Conservation (phyloP, 2,329 filamentous ascomycete genomes). For the Meredithiella fracta region DNA sequence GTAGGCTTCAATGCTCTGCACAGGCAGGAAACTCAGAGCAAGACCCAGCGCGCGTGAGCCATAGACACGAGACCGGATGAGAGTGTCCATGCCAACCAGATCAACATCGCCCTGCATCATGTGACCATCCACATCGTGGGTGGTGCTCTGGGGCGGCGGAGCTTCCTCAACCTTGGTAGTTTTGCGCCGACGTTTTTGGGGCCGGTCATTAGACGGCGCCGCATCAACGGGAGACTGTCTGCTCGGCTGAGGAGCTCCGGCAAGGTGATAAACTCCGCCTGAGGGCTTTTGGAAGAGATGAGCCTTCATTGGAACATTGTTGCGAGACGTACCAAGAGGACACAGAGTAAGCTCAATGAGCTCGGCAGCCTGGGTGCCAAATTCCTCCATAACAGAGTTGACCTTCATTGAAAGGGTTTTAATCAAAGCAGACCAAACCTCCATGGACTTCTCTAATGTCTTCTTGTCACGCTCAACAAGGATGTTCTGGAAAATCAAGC, state of each 20-base stretch:
- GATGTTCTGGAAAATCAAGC: slow-evolving; percentile 87
- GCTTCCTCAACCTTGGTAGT: slow-evolving; percentile 66
- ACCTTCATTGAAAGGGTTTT: slow-evolving; percentile 48
- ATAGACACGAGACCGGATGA: slow-evolving; percentile 78
- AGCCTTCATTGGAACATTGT: slow-evolving; percentile 84
- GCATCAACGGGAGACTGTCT: slow-evolving; percentile 25
- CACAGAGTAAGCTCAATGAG: slow-evolving; percentile 73
- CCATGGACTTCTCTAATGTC: slow-evolving; percentile 65
- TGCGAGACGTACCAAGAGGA: slow-evolving; percentile 78
- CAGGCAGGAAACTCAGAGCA: slow-evolving; percentile 63
- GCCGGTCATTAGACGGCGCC: slow-evolving; percentile 42
- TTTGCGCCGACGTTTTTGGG: slow-evolving; percentile 63
- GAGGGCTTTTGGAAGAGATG: slow-evolving; percentile 86
- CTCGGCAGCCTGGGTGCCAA: slow-evolving; percentile 59
- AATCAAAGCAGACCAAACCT: slow-evolving; percentile 72
- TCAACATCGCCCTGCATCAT: slow-evolving; percentile 97
- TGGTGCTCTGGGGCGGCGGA: slow-evolving; percentile 33
- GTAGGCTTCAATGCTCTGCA: slow-evolving; percentile 40
- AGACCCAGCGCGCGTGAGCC: slow-evolving; percentile 75
- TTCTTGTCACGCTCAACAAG: slow-evolving; percentile 79
- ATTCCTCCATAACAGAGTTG: slow-evolving; percentile 51
- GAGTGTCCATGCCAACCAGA: slow-evolving; percentile 72
- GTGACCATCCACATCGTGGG: slow-evolving; percentile 91
- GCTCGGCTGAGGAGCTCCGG: slow-evolving; percentile 16
- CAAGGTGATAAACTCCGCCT: slow-evolving; percentile 57